Evolutionary conservation across 768 basidiomycete genomes (phyloP).

Genomic region (Pleurotus pulmonarius): DNA sequence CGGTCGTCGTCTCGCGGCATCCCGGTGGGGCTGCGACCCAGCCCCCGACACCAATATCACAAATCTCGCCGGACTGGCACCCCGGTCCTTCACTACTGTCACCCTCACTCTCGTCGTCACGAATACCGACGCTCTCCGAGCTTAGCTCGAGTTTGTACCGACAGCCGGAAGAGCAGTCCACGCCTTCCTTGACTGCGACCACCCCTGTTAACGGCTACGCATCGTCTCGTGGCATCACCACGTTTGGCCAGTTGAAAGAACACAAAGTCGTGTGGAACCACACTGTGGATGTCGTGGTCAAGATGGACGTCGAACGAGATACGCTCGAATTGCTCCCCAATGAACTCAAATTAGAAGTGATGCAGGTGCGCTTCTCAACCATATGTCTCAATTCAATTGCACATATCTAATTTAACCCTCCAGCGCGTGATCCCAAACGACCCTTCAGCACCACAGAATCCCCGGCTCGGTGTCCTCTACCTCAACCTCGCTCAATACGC

Average conservation of each 20-base stretch:
- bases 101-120: neutral
- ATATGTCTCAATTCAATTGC: neutral
- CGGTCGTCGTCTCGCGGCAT: conserved; percentile 12
- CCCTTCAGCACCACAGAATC: conserved; percentile 50
- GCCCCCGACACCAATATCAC: neutral
- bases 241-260: conserved; percentile 55
- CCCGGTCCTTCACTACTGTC: neutral
- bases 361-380: conserved; percentile 30
- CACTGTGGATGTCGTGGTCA: conserved; percentile 51
- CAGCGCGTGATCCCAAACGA: conserved; percentile 53
- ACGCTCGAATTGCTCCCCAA: conserved; percentile 49
- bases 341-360: conserved; percentile 63
- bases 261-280: conserved; percentile 66
- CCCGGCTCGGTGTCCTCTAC: conserved; percentile 59
- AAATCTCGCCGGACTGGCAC: neutral
- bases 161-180: conserved; percentile 11
- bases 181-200: conserved; percentile 7
- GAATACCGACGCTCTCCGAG: neutral
- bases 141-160: conserved; percentile 10
- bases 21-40: neutral
- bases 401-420: neutral
- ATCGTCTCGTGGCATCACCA: conserved; percentile 56
- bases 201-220: conserved; percentile 17
- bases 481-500: conserved; percentile 78
- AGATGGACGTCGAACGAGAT: conserved; percentile 55